phyloP scores from a whole-genome alignment of 352 stramenopile genomes.

The Phytopythium boreale region DNA sequence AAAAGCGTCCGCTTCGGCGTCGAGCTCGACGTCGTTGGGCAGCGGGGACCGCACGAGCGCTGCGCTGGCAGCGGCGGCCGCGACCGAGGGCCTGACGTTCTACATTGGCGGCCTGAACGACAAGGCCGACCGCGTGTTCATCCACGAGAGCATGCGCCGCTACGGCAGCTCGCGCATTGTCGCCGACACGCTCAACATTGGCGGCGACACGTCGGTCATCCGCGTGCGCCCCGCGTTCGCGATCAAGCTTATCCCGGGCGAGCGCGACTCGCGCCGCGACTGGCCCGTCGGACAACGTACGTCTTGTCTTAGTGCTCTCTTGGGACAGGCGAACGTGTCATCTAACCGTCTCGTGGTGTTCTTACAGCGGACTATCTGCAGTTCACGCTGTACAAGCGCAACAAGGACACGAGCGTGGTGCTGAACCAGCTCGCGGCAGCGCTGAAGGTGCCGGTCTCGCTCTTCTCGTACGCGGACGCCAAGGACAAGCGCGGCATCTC shows the following conservation, averaged over 20 bases:
- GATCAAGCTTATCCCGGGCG: slow-evolving; percentile 36
- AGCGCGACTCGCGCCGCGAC: slow-evolving; percentile 54
- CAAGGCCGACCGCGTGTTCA: slow-evolving; percentile 83
- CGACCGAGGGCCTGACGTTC: slow-evolving; percentile 51
- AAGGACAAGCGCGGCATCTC: slow-evolving; percentile 98
- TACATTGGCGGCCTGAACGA: slow-evolving; percentile 79
- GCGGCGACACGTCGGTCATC: slow-evolving; percentile 67
- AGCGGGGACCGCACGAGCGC: not conserved
- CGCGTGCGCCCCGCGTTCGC: slow-evolving; percentile 53
- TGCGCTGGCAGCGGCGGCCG: slow-evolving; percentile 10
- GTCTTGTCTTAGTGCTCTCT: slow-evolving; percentile 13
- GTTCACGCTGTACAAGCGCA: slow-evolving; percentile 97
- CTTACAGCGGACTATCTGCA: slow-evolving; percentile 87
- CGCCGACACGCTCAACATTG: slow-evolving; percentile 87
- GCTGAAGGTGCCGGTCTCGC: slow-evolving; percentile 56
- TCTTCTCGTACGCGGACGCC: slow-evolving; percentile 92
- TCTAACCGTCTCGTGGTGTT: slow-evolving; percentile 12
- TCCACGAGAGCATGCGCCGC: slow-evolving; percentile 90
- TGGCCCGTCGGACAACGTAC: slow-evolving; percentile 74
- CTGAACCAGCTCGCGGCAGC: slow-evolving; percentile 74
- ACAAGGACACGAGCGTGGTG: slow-evolving; percentile 90
- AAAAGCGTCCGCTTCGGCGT: not conserved
- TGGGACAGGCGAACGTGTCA: not conserved
- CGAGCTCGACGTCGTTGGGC: not conserved
- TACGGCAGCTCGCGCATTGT: slow-evolving; percentile 78